Percentiles rank a stretch among this genome's conserved stretches.
phyloP scores from a whole-genome alignment of 805 yeast genomes.

The Candida boidinii region DNA sequence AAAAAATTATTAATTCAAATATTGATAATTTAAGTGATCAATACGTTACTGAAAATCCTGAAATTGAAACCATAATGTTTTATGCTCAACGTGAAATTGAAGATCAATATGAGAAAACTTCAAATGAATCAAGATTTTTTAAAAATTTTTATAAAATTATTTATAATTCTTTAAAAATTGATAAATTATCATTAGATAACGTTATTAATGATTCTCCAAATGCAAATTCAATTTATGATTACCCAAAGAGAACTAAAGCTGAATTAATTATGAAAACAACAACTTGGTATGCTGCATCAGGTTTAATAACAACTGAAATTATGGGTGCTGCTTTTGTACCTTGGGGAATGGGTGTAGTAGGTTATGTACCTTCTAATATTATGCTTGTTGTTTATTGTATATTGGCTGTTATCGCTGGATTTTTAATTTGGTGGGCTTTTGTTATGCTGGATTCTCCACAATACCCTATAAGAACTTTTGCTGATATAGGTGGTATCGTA shows the following conservation, averaged over 20 bases:
- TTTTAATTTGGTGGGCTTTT: constrained; percentile 27
- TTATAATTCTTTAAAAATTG: constrained; percentile 5
- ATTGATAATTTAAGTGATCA: too few species aligned
- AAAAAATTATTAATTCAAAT: too few species aligned
- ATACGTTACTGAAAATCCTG: too few species aligned
- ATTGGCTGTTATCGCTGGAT: constrained; percentile 32
- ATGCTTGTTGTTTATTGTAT: constrained; percentile 8
- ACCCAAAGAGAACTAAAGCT: constrained; percentile 11
- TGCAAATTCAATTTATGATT: too few species aligned
- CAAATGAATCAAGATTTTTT: constrained; percentile 1
- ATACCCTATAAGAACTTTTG: constrained; percentile 33
- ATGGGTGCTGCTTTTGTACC: constrained; percentile 16
- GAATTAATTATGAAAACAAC: constrained; percentile 11
- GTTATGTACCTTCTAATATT: constrained; percentile 10
- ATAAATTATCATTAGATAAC: constrained; percentile 2
- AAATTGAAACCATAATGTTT: constrained; percentile 4
- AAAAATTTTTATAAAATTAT: constrained; percentile 6
- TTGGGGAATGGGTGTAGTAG: constrained; percentile 7
- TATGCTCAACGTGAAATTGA: constrained; percentile 16
- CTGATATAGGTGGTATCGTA: constrained; percentile 31
- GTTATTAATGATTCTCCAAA: too few species aligned
- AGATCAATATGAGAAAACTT: constrained; percentile 9
- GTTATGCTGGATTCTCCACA: constrained; percentile 31
- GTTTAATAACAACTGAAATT: constrained; percentile 14
- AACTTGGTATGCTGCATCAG: constrained; percentile 13